Conservation (phyloP, 2,329 filamentous ascomycete species). For the Stachybotrys chlorohalonatus region DNA sequence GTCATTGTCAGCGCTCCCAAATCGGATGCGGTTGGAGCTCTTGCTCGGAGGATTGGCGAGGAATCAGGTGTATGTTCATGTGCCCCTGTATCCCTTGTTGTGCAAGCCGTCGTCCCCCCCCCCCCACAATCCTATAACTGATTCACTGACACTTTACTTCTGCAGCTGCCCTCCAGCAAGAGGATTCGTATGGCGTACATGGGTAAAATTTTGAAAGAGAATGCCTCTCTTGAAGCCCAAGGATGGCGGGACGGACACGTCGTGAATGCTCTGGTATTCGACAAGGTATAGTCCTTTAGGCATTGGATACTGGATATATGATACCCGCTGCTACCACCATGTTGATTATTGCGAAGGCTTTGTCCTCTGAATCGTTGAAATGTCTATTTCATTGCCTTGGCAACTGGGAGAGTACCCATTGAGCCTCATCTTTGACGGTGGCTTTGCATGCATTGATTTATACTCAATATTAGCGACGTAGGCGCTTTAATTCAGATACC, state of each 20-base stretch:
- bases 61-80: slow-evolving; percentile 49
- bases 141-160: neutral
- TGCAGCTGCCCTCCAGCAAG: slow-evolving; percentile 47
- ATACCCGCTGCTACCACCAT: too few relatives aligned
- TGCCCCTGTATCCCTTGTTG: neutral
- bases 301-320: neutral
- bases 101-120: too few relatives aligned
- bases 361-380: too few relatives aligned
- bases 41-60: slow-evolving; percentile 55
- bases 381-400: too few relatives aligned
- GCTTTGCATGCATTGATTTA: too few relatives aligned
- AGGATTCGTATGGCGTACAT: slow-evolving; percentile 68
- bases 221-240: slow-evolving; percentile 53
- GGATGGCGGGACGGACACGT: slow-evolving; percentile 70
- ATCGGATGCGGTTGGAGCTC: slow-evolving; percentile 52
- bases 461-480: slow-evolving; percentile 3
- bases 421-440: too few relatives aligned
- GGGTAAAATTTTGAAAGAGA: slow-evolving; percentile 69
- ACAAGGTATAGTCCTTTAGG: slow-evolving; percentile 21
- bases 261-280: slow-evolving; percentile 66
- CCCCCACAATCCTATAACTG: neutral
- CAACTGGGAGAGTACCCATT: too few relatives aligned
- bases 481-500: neutral
- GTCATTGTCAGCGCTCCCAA: slow-evolving; percentile 48
- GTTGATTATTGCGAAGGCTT: too few relatives aligned